Base-by-base conservation (phyloP, 305 asterid species). In the Fraxinus sp. region DNA sequence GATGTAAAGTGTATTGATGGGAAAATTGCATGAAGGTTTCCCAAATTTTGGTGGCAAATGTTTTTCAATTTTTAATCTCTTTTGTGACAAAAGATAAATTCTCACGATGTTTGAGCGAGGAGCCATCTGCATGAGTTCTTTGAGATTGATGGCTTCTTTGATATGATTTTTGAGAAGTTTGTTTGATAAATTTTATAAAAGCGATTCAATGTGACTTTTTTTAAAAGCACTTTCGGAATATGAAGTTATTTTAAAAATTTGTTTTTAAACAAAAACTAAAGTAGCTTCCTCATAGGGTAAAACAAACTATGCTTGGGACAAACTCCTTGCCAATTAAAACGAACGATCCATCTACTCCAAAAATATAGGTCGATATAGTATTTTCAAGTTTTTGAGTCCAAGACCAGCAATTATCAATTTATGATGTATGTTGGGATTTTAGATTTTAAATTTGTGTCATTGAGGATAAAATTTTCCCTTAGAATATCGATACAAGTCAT, bases 1-100 rank as follows among this genome's bases (percentile, higher is more conserved):
- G 41, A 32, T 71, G 76, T 71, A 32, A 71, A 30, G 76, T 33
- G 76, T 71, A 71, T 71, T 71, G 44, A 13, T 33, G 76, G 76
- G 76, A 33, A 68, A 28, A 68, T 68, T 68, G 37, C 74, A 28
- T 71, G 76, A 14, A 30, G 76, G 76, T 32, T 71, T 32, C 44
- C 76, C 76, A 71, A 71, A 16, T 71, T 71, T 71, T 71, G 76
- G 74, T 59, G 0, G 71, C 71, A 59, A 59, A 20, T 59, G 14
- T 20, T 59, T 59, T 55, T 57, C 66, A 57, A 10, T 6, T 57
- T 55, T 20, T 59, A 7, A 57, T 57, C 24, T 55, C 66, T 57
- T 57, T 57, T 1, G 32, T 20, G 71, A 7, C 70, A 2, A 59
- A 49, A 7, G 13, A 59, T 59, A 55, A 55, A 59, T 7, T 59